phyloP scores from a whole-genome alignment of 139 green algal species.

The Tetraselmis chui region DNA sequence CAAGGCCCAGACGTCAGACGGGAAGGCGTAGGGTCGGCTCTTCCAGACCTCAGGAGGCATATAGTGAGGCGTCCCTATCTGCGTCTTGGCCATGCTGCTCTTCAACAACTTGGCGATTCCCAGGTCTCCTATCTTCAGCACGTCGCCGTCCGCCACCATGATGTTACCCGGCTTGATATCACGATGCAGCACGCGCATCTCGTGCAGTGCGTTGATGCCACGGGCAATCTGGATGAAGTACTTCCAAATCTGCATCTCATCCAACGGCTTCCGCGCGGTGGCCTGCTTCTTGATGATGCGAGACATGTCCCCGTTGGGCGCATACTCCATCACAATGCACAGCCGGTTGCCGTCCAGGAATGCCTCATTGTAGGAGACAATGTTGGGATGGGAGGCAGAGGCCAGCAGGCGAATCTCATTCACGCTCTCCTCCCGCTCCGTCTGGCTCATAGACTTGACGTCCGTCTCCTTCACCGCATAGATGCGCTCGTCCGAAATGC shows the following conservation, averaged over 20 bases:
- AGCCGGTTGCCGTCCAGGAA: conserved; percentile 68
- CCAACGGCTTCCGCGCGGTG: conserved; percentile 46
- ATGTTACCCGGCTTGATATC: conserved; percentile 76
- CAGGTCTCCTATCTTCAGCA: conserved; percentile 79
- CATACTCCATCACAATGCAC: conserved; percentile 79
- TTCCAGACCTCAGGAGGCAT: conserved; percentile 82
- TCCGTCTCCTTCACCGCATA: conserved; percentile 77
- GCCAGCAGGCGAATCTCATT: conserved; percentile 72
- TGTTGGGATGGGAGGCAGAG: conserved; percentile 50
- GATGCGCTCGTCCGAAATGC: conserved; percentile 45
- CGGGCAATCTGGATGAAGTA: conserved; percentile 65
- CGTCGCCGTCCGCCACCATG: conserved; percentile 52
- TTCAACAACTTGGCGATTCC: conserved; percentile 75
- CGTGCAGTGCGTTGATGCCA: conserved; percentile 40
- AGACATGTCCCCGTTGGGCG: conserved; percentile 53
- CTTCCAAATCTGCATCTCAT: conserved; percentile 70
- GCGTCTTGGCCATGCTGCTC: conserved; percentile 55
- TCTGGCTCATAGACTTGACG: conserved; percentile 51
- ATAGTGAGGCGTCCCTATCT: conserved; percentile 76
- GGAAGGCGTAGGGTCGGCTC: conserved; percentile 70
- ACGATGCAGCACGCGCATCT: conserved; percentile 63
- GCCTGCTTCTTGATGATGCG: conserved; percentile 54
- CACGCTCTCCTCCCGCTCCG: conserved; percentile 56
- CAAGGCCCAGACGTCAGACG: conserved; percentile 72
- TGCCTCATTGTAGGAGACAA: conserved; percentile 64